Conservation (phyloP, 106 monocot species). For the Xerophyta viscosa region DNA sequence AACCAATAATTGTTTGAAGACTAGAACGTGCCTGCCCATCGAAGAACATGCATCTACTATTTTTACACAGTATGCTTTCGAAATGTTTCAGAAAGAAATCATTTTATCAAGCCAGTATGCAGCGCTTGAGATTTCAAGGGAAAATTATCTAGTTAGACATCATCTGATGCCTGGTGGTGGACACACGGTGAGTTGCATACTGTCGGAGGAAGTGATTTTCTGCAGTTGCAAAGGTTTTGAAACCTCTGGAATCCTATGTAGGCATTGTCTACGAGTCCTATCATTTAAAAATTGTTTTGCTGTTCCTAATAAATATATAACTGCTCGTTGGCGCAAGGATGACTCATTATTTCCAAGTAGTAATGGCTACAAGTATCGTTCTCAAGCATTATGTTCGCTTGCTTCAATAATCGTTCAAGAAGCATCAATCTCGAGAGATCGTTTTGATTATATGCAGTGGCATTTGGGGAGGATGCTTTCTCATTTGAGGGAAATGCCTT, state of each 20-base stretch:
- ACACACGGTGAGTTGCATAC: constrained; percentile 42
- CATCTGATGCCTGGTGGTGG: constrained; percentile 53
- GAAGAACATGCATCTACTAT: constrained; percentile 81
- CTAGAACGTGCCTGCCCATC: constrained; percentile 72
- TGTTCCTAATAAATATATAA: constrained; percentile 57
- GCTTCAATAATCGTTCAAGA: constrained; percentile 71
- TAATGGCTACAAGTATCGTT: constrained; percentile 54
- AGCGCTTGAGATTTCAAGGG: constrained; percentile 46
- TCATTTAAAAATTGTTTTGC: constrained; percentile 64
- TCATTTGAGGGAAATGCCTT: constrained; percentile 59
- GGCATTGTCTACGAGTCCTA: constrained; percentile 56
- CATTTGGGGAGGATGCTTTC: constrained; percentile 61
- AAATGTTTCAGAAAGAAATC: constrained; percentile 70
- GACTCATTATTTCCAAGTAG: constrained; percentile 49
- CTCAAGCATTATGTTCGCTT: constrained; percentile 56
- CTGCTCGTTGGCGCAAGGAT: constrained; percentile 48
- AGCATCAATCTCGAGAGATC: constrained; percentile 57
- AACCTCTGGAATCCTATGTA: constrained; percentile 54
- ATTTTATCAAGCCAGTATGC: constrained; percentile 65
- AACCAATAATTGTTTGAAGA: constrained; percentile 30
- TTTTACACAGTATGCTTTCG: constrained; percentile 56
- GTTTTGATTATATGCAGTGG: constrained; percentile 68
- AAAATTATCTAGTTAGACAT: constrained; percentile 53
- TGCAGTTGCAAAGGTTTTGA: constrained; percentile 84
- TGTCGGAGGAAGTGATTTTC: constrained; percentile 40